Evolutionary conservation across 768 basidiomycete genomes (phyloP).

Genomic region (Suillus weaverae): DNA sequence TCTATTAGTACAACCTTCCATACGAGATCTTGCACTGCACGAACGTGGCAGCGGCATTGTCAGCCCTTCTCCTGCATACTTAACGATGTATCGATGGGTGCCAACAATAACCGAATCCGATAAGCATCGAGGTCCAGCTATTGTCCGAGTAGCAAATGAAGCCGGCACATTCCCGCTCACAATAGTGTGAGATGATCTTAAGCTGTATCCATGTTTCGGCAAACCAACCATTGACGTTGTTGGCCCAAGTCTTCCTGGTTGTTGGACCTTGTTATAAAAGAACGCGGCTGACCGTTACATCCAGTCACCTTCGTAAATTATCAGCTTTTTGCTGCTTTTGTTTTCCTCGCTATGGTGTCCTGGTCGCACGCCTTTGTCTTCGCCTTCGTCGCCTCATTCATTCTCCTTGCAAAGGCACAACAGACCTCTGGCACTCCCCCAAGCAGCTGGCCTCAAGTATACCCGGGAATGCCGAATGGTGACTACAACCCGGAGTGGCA

Average conservation of each 20-base stretch:
- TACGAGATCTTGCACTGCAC: neutral
- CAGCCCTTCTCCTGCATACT: neutral
- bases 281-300: neutral
- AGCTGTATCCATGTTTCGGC: neutral
- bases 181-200: slow-evolving; percentile 15
- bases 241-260: neutral
- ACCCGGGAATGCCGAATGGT: slow-evolving; percentile 43
- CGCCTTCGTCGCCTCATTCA: neutral
- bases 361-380: slow-evolving; percentile 15
- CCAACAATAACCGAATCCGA: neutral
- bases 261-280: slow-evolving; percentile 3
- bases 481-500: slow-evolving; percentile 63
- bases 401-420: slow-evolving; percentile 24
- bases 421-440: slow-evolving; percentile 21
- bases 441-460: slow-evolving; percentile 40
- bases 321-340: slow-evolving; percentile 10
- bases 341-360: slow-evolving; percentile 21
- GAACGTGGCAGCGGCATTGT: neutral
- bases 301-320: slow-evolving; percentile 9
- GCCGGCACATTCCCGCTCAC: neutral
- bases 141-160: slow-evolving; percentile 3
- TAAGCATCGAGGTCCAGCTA: neutral
- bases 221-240: neutral
- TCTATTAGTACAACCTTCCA: neutral
- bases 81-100: neutral